Evolutionary conservation across 2,329 filamentous ascomycete species (phyloP), one percentile per base, ranked within the genome.

Genomic region (Dothistroma septosporum): DNA sequence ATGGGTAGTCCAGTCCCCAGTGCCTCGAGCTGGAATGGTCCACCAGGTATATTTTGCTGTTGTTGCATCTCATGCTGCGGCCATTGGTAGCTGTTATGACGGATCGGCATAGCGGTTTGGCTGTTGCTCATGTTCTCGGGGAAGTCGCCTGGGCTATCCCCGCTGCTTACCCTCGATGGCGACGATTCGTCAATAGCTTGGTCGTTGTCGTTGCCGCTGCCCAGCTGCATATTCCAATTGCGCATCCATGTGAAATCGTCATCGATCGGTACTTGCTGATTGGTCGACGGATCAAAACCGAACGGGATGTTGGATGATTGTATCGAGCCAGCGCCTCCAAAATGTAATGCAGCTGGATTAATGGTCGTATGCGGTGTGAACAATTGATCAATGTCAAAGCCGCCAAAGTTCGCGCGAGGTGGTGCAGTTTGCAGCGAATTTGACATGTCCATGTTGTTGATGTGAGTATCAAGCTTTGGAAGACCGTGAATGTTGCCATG

Each of bases 81-180:
- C 79, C 89, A 85, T 53, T 65, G 64, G 28, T 68, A 66, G 57
- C 64, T 61, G 55, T 65, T 67, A 47, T 67, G 66, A 33, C 65
- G 68, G 37, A 69, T 65, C 2, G 66, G 56, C 33, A 73, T 62
- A 8, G 58, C 67, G 21, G 64, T 60, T n/a, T 68, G 65, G 32
- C 90, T 91, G 75, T 97, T 92, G 60, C 94, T 81, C 88, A 96
- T 92, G 61, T 92, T 86, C 73, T 97, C 94, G 76, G 91, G 95
- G 75, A 92, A 90, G 55, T 88, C 90, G 74, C 90, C 93, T 72
- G 95, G 92, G 76, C 92, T 97, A 61, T 90, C 91, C 48, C 91
- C 96, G 78, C 93, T 97, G 78, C 93, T 97, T 75, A 97, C 93
- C 52, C 92, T 92, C 9, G 94, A 97, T 16, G 94, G 94, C 14